Conservation (phyloP, 495 filamentous ascomycete genomes). For the Apodospora peruviana region DNA sequence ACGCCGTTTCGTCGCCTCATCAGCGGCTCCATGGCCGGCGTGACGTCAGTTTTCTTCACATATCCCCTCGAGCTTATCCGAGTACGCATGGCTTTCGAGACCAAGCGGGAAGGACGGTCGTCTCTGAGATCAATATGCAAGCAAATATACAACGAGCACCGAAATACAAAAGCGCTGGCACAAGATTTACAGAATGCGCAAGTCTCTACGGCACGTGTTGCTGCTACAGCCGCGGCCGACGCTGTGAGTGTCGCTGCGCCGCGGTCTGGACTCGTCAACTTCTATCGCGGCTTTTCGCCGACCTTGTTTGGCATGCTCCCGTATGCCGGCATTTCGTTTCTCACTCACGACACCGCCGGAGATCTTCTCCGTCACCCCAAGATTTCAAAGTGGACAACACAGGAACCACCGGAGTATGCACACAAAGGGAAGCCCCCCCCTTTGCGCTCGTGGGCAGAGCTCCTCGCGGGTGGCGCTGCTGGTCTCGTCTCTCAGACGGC, state of each 20-base stretch:
- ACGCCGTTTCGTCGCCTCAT: conserved; percentile 72
- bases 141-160: conserved; percentile 75
- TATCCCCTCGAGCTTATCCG: conserved; percentile 91
- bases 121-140: conserved; percentile 67
- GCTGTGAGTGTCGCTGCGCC: conserved; percentile 41
- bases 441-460: conserved; percentile 75
- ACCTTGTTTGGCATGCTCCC: conserved; percentile 92
- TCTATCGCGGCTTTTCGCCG: conserved; percentile 89
- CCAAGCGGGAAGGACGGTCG: conserved; percentile 58
- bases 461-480: conserved; percentile 76
- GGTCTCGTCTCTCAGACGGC: conserved; percentile 85
- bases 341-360: conserved; percentile 83
- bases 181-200: conserved; percentile 5
- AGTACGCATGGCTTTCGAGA: conserved; percentile 92
- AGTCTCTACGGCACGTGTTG: conserved; percentile 2
- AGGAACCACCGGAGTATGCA: conserved; percentile 37
- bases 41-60: conserved; percentile 88
- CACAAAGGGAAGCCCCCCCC: conserved; percentile 55
- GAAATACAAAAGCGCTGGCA: conserved; percentile 14
- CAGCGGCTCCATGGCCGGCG: conserved; percentile 75
- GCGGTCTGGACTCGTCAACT: conserved; percentile 70
- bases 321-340: conserved; percentile 95
- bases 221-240: conserved; percentile 19
- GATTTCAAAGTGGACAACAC: conserved; percentile 62
- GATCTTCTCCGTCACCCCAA: conserved; percentile 68